A percentile compares a stretch with the other conserved stretches of the same genome.
These are phyloP conservation scores for Termitomyces sp. DNA, from an alignment of 768 basidiomycete genomes.

Conservation along the genomic window DNA sequence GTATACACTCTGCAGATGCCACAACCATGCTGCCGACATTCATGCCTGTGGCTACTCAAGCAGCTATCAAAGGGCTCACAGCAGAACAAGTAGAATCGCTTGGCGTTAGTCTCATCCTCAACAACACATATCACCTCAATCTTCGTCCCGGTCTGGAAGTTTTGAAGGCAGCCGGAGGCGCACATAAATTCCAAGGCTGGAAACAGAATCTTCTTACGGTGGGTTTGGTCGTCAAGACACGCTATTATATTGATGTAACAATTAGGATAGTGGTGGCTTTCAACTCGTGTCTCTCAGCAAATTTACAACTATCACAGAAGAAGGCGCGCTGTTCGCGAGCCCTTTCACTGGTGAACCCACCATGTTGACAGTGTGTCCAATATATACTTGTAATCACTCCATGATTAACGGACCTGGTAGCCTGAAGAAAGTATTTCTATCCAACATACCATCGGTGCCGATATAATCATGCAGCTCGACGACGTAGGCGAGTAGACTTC, in stretches of 20 bases:
- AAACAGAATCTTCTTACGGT: constrained; percentile 79
- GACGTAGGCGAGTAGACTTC: constrained; percentile 64
- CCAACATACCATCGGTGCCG: constrained; percentile 86
- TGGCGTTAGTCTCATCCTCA: constrained; percentile 78
- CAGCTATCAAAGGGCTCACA: constrained; percentile 88
- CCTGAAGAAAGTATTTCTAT: constrained; percentile 90
- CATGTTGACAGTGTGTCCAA: constrained; percentile 67
- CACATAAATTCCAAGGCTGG: constrained; percentile 92
- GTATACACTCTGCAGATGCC: constrained; percentile 47
- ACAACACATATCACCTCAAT: constrained; percentile 88
- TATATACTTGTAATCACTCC: constrained; percentile 4
- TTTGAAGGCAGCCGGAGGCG: constrained; percentile 70
- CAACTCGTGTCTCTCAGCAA: constrained; percentile 82
- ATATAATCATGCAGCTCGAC: constrained; percentile 94
- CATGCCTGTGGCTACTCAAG: constrained; percentile 93
- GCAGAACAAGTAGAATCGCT: constrained; percentile 78
- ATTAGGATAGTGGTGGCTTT: constrained; percentile 85
- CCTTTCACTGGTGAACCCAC: constrained; percentile 86
- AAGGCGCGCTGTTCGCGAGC: constrained; percentile 80
- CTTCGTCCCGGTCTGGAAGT: constrained; percentile 78
- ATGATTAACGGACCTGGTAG: constrained; percentile 26
- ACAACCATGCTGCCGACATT: constrained; percentile 82
- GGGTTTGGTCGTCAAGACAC: neutral
- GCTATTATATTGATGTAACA: neutral
- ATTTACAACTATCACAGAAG: constrained; percentile 82